phyloP scores from a whole-genome alignment of 2,329 filamentous ascomycete species.

The Falciphora oryzae region DNA sequence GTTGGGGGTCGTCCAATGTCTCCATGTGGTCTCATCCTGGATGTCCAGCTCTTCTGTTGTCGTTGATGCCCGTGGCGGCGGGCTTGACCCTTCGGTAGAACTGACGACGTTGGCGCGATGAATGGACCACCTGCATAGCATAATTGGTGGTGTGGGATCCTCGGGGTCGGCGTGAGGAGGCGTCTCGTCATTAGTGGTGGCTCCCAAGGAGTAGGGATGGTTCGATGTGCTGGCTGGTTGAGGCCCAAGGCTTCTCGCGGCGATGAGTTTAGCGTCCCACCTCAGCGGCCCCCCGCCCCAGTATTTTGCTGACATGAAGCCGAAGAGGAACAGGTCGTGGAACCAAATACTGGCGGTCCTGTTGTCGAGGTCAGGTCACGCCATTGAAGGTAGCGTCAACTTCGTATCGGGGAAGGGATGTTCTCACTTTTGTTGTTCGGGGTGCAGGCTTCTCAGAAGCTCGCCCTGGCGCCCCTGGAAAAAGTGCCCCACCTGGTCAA shows the following conservation, averaged over 20 bases:
- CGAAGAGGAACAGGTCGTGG: neutral
- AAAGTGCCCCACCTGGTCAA: neutral
- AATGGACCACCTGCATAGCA: conserved; percentile 3
- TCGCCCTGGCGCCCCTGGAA: conserved; percentile 1
- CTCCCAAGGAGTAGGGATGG: neutral
- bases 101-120: neutral
- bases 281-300: neutral
- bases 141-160: neutral
- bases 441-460: neutral
- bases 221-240: neutral
- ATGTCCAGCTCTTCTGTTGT: neutral
- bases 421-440: neutral
- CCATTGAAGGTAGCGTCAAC: no score
- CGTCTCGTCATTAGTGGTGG: neutral
- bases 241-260: neutral
- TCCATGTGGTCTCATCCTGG: conserved; percentile 6
- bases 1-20: neutral
- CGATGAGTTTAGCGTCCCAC: conserved; percentile 1
- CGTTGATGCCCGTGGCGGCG: no score
- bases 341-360: neutral
- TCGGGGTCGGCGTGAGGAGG: no score
- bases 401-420: no score
- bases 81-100: no score
- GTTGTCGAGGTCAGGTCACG: neutral
- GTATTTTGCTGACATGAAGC: conserved; percentile 6